Evolutionary conservation across 176 grass and related monocot species (phyloP).

Genomic region (Lolium multiflorum): DNA sequence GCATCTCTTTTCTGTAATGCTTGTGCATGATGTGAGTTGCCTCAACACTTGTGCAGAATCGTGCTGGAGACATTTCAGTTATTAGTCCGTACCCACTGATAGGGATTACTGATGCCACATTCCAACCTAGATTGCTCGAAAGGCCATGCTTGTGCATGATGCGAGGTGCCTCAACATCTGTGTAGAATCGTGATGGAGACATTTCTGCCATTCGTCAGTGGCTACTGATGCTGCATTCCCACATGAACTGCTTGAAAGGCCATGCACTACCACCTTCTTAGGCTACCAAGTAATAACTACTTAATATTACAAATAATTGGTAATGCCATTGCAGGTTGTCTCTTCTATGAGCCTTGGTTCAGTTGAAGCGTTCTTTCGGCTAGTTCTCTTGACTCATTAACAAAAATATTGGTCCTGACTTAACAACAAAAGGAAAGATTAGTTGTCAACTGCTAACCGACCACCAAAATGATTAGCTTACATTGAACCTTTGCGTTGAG

Average conservation of each 20-base stretch:
- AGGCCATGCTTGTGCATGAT: too few relatives aligned
- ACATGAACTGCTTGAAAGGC: not conserved
- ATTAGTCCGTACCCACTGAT: not conserved
- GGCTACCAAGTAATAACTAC: not conserved
- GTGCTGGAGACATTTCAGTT: not conserved
- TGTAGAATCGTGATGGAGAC: too few relatives aligned
- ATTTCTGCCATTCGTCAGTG: too few relatives aligned
- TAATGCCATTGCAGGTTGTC: not conserved
- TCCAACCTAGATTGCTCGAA: not conserved
- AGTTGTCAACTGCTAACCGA: constrained; percentile 33
- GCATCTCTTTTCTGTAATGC: not conserved
- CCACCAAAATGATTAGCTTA: constrained; percentile 32
- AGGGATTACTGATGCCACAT: not conserved
- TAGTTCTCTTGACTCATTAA: not conserved
- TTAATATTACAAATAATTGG: not conserved
- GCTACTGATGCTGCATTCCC: too few relatives aligned
- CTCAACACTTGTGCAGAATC: not conserved
- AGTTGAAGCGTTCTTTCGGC: not conserved
- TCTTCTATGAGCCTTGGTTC: not conserved
- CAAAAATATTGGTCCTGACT: not conserved
- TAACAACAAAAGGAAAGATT: not conserved
- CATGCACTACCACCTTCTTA: not conserved
- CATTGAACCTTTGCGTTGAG: constrained; percentile 32
- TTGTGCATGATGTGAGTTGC: not conserved
- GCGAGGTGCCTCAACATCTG: too few relatives aligned